Percentiles rank a stretch among this genome's conserved stretches.
These are phyloP conservation scores for Auxenochlorella protothecoides DNA, from an alignment of 139 green algal genomes.

Conservation along the genomic window DNA sequence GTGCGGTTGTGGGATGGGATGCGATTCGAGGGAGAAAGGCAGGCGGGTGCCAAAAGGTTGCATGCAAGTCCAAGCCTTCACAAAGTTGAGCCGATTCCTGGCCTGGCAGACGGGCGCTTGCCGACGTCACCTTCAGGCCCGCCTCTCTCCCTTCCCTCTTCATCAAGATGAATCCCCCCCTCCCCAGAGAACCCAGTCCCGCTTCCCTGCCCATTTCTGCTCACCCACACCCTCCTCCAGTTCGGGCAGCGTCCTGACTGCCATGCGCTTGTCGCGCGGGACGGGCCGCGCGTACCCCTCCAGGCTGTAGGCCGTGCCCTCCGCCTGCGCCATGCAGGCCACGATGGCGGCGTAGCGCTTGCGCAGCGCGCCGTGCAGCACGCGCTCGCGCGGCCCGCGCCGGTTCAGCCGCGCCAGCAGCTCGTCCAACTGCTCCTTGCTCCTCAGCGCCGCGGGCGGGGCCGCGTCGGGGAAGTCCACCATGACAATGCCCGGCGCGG, in stretches of 20 bases:
- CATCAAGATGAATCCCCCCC: not conserved
- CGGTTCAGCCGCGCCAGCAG: slow-evolving; percentile 28
- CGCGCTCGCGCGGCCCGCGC: slow-evolving; percentile 39
- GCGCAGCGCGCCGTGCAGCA: slow-evolving; percentile 32
- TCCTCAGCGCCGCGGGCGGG: slow-evolving; percentile 15
- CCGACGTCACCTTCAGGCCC: no score
- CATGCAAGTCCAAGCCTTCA: no score
- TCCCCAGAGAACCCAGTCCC: not conserved
- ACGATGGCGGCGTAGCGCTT: slow-evolving; percentile 17
- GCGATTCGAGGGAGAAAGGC: no score
- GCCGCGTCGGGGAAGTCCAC: slow-evolving; percentile 26
- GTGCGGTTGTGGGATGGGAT: no score
- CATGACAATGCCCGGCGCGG: slow-evolving; percentile 17
- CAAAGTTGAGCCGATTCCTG: no score
- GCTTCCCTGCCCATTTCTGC: not conserved
- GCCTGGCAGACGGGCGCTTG: no score
- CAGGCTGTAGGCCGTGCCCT: not conserved
- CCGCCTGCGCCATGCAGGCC: slow-evolving; percentile 2
- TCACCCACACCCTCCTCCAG: no score
- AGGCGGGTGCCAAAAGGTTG: no score
- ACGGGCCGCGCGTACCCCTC: not conserved
- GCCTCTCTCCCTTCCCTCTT: no score
- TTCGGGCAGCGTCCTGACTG: no score
- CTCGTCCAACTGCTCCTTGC: slow-evolving; percentile 29
- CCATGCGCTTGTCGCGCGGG: no score